A percentile compares a stretch with the other conserved stretches of the same genome.
Evolutionary conservation across 2,329 filamentous ascomycete genomes (phyloP).

Genomic region (Cryphonectria japonica): DNA sequence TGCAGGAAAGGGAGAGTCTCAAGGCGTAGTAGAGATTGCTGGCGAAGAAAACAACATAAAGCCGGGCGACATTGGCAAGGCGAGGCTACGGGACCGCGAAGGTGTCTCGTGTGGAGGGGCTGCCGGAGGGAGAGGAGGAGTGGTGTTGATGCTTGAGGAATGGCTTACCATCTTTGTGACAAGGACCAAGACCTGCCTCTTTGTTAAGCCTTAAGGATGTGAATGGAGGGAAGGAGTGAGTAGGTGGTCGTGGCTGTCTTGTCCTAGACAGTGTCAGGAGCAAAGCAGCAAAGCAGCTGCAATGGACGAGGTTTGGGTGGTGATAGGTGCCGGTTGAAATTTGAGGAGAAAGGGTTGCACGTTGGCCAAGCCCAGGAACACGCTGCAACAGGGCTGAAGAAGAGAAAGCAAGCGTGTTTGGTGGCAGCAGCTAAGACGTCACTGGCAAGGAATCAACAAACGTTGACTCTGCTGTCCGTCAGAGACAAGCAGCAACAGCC

Average conservation of each 20-base stretch:
- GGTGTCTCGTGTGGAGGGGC: conserved; percentile 14
- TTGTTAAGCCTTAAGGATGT: neutral
- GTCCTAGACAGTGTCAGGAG: conserved; percentile 16
- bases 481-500: conserved; percentile 8
- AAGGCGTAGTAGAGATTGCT: conserved; percentile 11
- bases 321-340: neutral
- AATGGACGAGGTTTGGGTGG: conserved; percentile 13
- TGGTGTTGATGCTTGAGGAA: conserved; percentile 15
- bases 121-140: conserved; percentile 6
- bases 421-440: conserved; percentile 10
- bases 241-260: neutral
- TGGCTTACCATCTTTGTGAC: conserved; percentile 25
- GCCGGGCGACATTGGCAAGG: conserved; percentile 10
- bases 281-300: conserved; percentile 20
- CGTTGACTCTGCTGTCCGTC: neutral
- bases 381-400: conserved; percentile 12
- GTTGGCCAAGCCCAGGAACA: conserved; percentile 8
- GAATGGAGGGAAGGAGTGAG: conserved; percentile 15
- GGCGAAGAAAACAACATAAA: conserved; percentile 11
- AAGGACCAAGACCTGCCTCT: conserved; percentile 13
- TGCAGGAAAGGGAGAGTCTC: neutral
- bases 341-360: conserved; percentile 6
- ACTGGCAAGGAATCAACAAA: conserved; percentile 1
- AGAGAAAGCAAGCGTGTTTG: neutral
- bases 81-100: neutral